A percentile compares a stretch with the other conserved stretches of the same genome.
Evolutionary conservation across 2,329 filamentous ascomycete genomes (phyloP).

Genomic region (Dothistroma pini): DNA sequence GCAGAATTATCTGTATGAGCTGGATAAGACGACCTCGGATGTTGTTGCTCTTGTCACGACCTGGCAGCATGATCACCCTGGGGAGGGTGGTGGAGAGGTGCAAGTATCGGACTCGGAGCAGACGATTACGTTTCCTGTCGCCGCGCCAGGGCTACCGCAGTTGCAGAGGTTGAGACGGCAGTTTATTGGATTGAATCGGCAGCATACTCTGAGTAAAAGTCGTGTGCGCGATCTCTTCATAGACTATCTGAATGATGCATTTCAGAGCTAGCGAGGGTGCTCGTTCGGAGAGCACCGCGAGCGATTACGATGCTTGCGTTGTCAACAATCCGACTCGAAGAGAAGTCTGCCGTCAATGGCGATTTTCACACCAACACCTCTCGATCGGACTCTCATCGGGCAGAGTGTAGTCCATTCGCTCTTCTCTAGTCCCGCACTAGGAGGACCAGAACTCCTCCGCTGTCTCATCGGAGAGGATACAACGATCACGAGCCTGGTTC

Average conservation of each 20-base stretch:
- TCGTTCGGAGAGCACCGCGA: not conserved
- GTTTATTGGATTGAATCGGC: conserved; percentile 70
- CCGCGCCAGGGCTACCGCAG: conserved; percentile 64
- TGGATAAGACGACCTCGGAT: conserved; percentile 75
- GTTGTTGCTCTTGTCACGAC: conserved; percentile 67
- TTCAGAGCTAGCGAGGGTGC: conserved; percentile 27
- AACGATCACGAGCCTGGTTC: not conserved
- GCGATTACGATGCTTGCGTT: not conserved
- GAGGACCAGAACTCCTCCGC: not conserved
- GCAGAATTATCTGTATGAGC: conserved; percentile 72
- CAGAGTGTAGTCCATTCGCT: not conserved
- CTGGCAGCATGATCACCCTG: conserved; percentile 61
- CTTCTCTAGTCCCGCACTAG: not conserved
- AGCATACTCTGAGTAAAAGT: conserved; percentile 49
- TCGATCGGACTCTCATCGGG: not conserved
- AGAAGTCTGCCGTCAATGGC: not conserved
- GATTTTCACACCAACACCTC: not conserved
- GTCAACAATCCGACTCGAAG: too few relatives aligned
- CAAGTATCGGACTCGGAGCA: conserved; percentile 50
- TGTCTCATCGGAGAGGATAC: not conserved
- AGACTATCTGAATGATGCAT: conserved; percentile 42
- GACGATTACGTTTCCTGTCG: conserved; percentile 63
- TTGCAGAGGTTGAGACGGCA: conserved; percentile 73
- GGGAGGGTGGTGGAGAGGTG: conserved; percentile 60
- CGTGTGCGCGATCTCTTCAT: conserved; percentile 40